Conservation (phyloP, 805 yeast genomes). For the Metschnikowia proteae region DNA sequence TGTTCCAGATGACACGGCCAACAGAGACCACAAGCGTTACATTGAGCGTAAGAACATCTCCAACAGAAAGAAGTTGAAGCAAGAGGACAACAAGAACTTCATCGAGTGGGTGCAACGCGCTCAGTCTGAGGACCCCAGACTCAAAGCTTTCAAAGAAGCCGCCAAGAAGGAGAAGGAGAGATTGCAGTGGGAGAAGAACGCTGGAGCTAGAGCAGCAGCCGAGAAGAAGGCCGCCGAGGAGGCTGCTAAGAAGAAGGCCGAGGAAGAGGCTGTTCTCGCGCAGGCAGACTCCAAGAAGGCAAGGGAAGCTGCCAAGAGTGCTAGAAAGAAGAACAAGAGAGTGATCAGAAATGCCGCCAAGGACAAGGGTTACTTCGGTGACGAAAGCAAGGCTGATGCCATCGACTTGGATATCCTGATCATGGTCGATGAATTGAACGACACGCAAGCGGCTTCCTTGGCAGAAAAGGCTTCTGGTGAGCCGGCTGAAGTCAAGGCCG, state of each 20-base stretch:
- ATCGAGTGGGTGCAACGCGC: slow-evolving; percentile 86
- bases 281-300: slow-evolving; percentile 68
- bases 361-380: slow-evolving; percentile 83
- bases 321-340: slow-evolving; percentile 97
- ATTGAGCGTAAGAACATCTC: slow-evolving; percentile 96
- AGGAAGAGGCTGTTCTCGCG: slow-evolving; percentile 49
- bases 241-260: slow-evolving; percentile 73
- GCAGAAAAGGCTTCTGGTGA: slow-evolving; percentile 62
- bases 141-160: slow-evolving; percentile 85
- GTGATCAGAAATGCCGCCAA: slow-evolving; percentile 75
- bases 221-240: slow-evolving; percentile 85
- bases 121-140: slow-evolving; percentile 88
- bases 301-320: slow-evolving; percentile 95
- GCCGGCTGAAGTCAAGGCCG: slow-evolving; percentile 56
- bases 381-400: slow-evolving; percentile 58
- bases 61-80: slow-evolving; percentile 95
- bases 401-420: slow-evolving; percentile 79
- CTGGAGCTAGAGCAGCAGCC: slow-evolving; percentile 95
- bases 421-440: slow-evolving; percentile 77
- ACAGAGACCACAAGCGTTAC: slow-evolving; percentile 99
- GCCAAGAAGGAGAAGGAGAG: slow-evolving; percentile 94
- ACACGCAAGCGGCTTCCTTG: slow-evolving; percentile 68
- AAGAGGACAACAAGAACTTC: slow-evolving; percentile 90
- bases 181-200: slow-evolving; percentile 96
- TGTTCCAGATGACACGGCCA: slow-evolving; percentile 97